Conservation (phyloP, 352 stramenopile genomes). For the Blastocystis hominis region DNA sequence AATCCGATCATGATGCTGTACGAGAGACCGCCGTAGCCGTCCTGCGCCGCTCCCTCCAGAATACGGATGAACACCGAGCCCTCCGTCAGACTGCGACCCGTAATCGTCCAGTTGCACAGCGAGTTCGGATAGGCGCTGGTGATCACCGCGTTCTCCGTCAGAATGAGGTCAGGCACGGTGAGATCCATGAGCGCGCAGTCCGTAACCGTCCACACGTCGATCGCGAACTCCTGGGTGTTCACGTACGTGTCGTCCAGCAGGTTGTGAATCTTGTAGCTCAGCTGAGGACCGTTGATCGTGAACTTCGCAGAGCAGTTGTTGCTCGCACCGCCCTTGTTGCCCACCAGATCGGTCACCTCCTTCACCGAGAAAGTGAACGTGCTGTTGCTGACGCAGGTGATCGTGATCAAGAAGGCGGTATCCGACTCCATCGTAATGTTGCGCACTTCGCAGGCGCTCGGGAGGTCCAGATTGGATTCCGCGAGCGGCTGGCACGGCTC, state of each 20-base stretch:
- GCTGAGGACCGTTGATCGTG: not conserved
- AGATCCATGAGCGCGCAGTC: conserved; percentile 6
- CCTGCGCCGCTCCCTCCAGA: not conserved
- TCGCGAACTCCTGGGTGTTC: conserved; percentile 15
- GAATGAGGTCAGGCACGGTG: not conserved
- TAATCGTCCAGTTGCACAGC: conserved; percentile 14
- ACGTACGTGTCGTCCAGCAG: not conserved
- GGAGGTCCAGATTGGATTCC: not conserved
- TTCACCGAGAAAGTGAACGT: not conserved
- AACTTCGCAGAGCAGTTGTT: not conserved
- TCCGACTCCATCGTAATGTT: not conserved
- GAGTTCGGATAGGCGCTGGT: not conserved
- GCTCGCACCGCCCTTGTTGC: not conserved
- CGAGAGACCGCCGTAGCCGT: conserved; percentile 16
- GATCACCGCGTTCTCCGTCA: conserved; percentile 22
- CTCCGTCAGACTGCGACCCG: not conserved
- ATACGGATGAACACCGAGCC: conserved; percentile 18
- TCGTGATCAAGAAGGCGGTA: not conserved
- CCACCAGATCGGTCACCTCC: not conserved
- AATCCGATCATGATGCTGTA: not conserved
- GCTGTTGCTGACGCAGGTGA: not conserved
- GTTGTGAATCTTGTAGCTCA: not conserved
- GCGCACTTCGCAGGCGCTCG: not conserved
- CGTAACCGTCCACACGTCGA: not conserved
- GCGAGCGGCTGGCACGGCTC: not conserved